Base-by-base conservation (phyloP, 2,329 filamentous ascomycete species). In the Pseudogymnoascus sp. region DNA sequence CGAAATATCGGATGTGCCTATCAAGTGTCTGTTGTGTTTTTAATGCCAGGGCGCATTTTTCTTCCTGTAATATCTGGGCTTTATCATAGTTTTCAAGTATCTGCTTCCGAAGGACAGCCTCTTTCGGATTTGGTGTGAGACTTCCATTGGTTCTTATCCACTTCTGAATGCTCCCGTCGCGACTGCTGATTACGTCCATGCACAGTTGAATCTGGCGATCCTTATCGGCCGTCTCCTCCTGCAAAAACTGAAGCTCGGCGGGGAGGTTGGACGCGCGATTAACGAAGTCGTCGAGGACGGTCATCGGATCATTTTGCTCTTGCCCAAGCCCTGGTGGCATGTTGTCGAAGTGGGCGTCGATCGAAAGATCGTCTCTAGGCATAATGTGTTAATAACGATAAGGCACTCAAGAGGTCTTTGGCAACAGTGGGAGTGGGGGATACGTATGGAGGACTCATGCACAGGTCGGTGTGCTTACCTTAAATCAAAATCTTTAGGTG, bases 141-240 rank as follows among this genome's bases (percentile, higher is more conserved):
- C 88, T 90, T 66, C 89, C 88, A 68, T 93, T 88, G 16, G 83
- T 77, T 69, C 89, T 90, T 73, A 93, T 90, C 79, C 86, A 92
- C 75, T 89, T 91, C 72, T 95, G 90, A 41, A 94, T 85, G 70
- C 86, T 86, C 61, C 76, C 81, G 71, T 95, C 90, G 67, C 87
- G 86, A 63, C 88, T 85, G 41, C 85, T 83, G 70, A 92, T 90
- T 66, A 83, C 81, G 65, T 84, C 81, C 63, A 87, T 79, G 72
- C 87, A 87, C 58, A 90, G 86, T 70, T 84, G 79, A 67, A 90
- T 88, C 66, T 85, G 81, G 59, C 84, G 82, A 72, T 95, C 90
- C 74, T 92, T 93, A 72, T 90, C 87, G 71, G 86, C 81, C 66
- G 93, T 90, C 75, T 94, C 90, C 72, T 92, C 90, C 70, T 92